Evolutionary conservation across 108 stramenopile genomes (phyloP), one percentile per base, ranked within the genome.

Genomic region (Cyclostephanos tholiformis): DNA sequence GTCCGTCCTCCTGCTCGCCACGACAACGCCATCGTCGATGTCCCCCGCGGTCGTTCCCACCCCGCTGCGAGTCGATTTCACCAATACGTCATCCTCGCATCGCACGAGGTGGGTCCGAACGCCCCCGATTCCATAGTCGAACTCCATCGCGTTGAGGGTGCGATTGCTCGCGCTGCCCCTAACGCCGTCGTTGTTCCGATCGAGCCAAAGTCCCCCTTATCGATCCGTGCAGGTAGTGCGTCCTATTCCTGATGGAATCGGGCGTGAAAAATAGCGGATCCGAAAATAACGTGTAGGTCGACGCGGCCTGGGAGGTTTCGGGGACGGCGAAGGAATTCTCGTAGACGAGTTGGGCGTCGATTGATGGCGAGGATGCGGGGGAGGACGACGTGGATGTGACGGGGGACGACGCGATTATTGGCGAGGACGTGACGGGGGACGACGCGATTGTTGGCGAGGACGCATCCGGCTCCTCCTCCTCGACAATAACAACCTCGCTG

Each of bases 61-160:
- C 53, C 53, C 53, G 22, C 53, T 17, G 19, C 39, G n/a, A n/a
- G n/a, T n/a, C n/a, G n/a, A n/a, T n/a, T n/a, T n/a, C n/a, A n/a
- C n/a, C n/a, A n/a, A n/a, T 2, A 38, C 26, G n/a, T 64, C 36
- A 52, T 51, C 56, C 32, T 66, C 71, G 29, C 77, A 79, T 0
- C 58, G 10, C 12, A 72, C 71, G 20, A 79, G 32, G 1, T 32
- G 16, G 8, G 72, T 60, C 20, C 60, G 61, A 14, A 22, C 76
- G 14, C 71, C 77, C 30, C 71, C 71, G 5, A 79, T 16, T 0
- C 70, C 71, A 7, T 53, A 39, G 35, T 79, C 77, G 29, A 72
- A 69, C 44, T 79, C 77, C 32, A 66, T 25, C 0, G 71, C 77
- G 58, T 79, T 71, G 17, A 79, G 43, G 20, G 77, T 79, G 10